A percentile compares a stretch with the other conserved stretches of the same genome.
phyloP scores from a whole-genome alignment of 805 yeast species.

The Hemisphaericaspora nanyangensis region DNA sequence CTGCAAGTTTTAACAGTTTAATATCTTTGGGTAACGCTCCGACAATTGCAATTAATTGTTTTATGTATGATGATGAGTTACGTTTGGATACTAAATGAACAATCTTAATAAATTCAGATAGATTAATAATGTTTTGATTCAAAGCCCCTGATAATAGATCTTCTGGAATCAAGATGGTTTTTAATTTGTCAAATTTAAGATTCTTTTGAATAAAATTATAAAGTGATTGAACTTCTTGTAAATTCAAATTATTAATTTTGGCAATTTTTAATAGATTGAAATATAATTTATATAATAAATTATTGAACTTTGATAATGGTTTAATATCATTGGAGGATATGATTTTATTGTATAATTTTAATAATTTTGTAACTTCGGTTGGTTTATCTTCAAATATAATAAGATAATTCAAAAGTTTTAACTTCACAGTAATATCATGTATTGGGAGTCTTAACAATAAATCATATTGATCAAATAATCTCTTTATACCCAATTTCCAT shows the following conservation, averaged over 20 bases:
- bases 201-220: slow-evolving; percentile 28
- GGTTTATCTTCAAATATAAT: slow-evolving; percentile 32
- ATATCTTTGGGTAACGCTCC: slow-evolving; percentile 7
- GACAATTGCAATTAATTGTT: slow-evolving; percentile 1
- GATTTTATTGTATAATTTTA: slow-evolving; percentile 23
- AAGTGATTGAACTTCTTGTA: slow-evolving; percentile 20
- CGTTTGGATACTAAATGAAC: slow-evolving; percentile 6
- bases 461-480: slow-evolving; percentile 17
- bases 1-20: slow-evolving; percentile 6
- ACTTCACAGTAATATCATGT: slow-evolving; percentile 27
- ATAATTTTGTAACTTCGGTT: slow-evolving; percentile 18
- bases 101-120: slow-evolving; percentile 13
- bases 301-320: slow-evolving; percentile 16
- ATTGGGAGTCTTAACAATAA: slow-evolving; percentile 5
- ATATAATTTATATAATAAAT: slow-evolving; percentile 23
- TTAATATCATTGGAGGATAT: slow-evolving; percentile 12
- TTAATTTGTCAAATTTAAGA: slow-evolving; percentile 25
- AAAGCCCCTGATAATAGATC: slow-evolving; percentile 15
- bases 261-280: slow-evolving; percentile 23
- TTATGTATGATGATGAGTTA: background rate
- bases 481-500: slow-evolving; percentile 44
- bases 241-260: slow-evolving; percentile 16
- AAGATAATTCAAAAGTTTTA: slow-evolving; percentile 37
- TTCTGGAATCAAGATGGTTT: slow-evolving; percentile 12
- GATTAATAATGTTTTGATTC: slow-evolving; percentile 14